These are phyloP conservation scores for Phytophthora chlamydospora DNA, from an alignment of 352 stramenopile genomes.

Conservation along the genomic window DNA sequence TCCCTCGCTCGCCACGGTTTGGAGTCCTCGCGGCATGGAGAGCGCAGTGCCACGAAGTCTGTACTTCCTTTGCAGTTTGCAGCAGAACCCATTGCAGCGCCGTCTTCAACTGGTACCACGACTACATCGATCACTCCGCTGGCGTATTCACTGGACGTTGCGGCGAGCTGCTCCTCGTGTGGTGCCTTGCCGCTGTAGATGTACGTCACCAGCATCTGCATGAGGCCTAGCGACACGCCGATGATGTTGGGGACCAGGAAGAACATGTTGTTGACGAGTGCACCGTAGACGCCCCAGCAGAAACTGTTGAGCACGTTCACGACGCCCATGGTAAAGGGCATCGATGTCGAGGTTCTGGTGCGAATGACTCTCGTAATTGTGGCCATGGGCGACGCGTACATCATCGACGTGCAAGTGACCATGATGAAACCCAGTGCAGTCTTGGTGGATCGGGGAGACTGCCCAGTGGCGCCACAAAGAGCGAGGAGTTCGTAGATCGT, in stretches of 20 bases:
- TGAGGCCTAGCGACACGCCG: constrained; percentile 27
- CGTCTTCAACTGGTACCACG: not conserved
- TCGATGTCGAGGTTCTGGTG: constrained; percentile 27
- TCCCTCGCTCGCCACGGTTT: not conserved
- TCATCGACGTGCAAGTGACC: constrained; percentile 45
- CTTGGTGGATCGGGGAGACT: constrained; percentile 24
- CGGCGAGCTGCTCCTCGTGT: constrained; percentile 6
- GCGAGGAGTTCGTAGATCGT: constrained; percentile 36
- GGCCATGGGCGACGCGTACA: constrained; percentile 61
- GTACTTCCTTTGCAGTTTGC: too few relatives aligned
- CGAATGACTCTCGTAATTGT: constrained; percentile 35
- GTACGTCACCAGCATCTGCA: constrained; percentile 48
- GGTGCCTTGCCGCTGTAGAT: constrained; percentile 38
- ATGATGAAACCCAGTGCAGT: constrained; percentile 46
- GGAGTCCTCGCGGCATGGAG: constrained; percentile 2
- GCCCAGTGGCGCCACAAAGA: constrained; percentile 18
- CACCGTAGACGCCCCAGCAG: constrained; percentile 10
- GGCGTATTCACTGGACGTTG: not conserved
- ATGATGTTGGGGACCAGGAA: constrained; percentile 40
- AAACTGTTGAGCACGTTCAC: constrained; percentile 25
- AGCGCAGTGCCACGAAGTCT: not conserved
- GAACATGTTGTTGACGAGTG: constrained; percentile 21
- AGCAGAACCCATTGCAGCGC: not conserved
- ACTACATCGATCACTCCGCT: not conserved
- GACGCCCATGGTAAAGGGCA: constrained; percentile 29